Conservation (phyloP, 169 alveolate genomes). For the Cryptosporidium baileyi region DNA sequence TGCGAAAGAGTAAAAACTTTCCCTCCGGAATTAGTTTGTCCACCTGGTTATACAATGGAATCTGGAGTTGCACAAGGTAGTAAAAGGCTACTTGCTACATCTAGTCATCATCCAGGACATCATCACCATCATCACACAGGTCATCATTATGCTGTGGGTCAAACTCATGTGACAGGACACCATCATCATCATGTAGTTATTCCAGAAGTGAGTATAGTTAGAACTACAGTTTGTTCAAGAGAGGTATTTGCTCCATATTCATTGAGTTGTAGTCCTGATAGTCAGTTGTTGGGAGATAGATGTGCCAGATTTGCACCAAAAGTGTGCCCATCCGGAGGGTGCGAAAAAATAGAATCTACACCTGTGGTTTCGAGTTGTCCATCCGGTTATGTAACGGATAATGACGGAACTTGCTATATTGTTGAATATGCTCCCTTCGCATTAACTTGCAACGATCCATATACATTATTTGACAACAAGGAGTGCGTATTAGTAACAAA, state of each 20-base stretch:
- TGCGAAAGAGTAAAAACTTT: conserved; percentile 50
- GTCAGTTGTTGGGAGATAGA: conserved; percentile 66
- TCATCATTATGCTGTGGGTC: not conserved
- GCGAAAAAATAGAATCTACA: conserved; percentile 61
- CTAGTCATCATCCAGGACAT: conserved; percentile 35
- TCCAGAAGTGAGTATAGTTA: conserved; percentile 25
- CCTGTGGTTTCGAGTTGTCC: conserved; percentile 69
- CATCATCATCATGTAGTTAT: conserved; percentile 10
- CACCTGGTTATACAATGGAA: conserved; percentile 71
- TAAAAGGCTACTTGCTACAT: not conserved
- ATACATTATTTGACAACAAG: conserved; percentile 60
- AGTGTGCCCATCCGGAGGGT: conserved; percentile 69
- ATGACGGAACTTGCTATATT: conserved; percentile 66
- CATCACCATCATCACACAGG: conserved; percentile 34
- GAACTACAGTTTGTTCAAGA: conserved; percentile 68
- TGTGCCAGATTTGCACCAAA: conserved; percentile 70
- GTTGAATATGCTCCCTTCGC: conserved; percentile 71
- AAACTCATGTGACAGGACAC: not conserved
- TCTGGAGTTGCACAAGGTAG: conserved; percentile 54
- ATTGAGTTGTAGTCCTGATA: conserved; percentile 47
- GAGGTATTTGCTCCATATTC: conserved; percentile 69
- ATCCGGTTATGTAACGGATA: conserved; percentile 66
- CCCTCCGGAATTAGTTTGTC: conserved; percentile 69
- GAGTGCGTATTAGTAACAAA: conserved; percentile 66
- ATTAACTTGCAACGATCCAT: conserved; percentile 57